Evolutionary conservation across 495 filamentous ascomycete species (phyloP).

Genomic region (Tuber microsphaerosporum): DNA sequence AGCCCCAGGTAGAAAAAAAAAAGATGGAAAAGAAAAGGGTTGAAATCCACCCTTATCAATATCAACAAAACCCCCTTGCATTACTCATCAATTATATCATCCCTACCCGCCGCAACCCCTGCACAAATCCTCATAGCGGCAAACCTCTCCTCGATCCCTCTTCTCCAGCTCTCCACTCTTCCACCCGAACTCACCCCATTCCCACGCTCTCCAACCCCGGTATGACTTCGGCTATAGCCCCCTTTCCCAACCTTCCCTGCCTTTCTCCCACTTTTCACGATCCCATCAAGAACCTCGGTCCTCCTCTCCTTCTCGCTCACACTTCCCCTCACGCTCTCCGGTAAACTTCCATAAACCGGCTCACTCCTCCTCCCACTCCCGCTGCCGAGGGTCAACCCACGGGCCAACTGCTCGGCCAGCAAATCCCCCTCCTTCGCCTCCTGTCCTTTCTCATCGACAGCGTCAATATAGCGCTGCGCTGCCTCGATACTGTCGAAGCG

Average conservation of each 20-base stretch:
- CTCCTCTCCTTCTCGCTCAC: slow-evolving; percentile 6
- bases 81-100: slow-evolving; percentile 7
- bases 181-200: background rate
- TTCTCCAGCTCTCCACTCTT: slow-evolving; percentile 3
- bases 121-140: background rate
- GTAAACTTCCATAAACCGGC: slow-evolving; percentile 25
- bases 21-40: slow-evolving; percentile 8
- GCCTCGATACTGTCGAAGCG: slow-evolving; percentile 39
- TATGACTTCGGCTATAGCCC: slow-evolving; percentile 25
- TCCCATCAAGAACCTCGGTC: slow-evolving; percentile 11
- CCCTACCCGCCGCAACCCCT: background rate
- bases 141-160: slow-evolving; percentile 15
- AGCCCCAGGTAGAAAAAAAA: background rate
- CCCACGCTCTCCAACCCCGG: slow-evolving; percentile 9
- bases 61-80: background rate
- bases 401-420: slow-evolving; percentile 20
- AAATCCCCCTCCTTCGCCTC: slow-evolving; percentile 13
- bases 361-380: slow-evolving; percentile 23
- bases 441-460: slow-evolving; percentile 17
- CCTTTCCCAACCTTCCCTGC: slow-evolving; percentile 3
- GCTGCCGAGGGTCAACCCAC: slow-evolving; percentile 8
- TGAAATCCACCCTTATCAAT: background rate
- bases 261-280: slow-evolving; percentile 5
- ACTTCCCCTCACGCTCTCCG: slow-evolving; percentile 11
- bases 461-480: slow-evolving; percentile 35